Evolutionary conservation across 2,329 filamentous ascomycete species (phyloP), one percentile per base, ranked within the genome.

Genomic region (Pyricularia grisea): DNA sequence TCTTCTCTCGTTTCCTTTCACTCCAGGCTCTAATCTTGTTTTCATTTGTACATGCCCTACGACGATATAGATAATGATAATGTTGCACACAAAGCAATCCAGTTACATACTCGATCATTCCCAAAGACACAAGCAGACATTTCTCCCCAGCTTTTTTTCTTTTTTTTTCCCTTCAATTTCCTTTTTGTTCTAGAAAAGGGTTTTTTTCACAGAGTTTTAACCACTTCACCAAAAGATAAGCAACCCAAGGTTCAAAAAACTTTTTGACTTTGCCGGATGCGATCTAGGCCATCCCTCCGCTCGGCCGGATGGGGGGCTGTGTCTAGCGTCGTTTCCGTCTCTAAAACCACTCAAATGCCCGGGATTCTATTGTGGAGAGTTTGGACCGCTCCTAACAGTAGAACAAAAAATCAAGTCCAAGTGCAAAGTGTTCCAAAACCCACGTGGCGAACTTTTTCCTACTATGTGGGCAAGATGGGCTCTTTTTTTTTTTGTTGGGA

Each of bases 361-460:
- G 20, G 20, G 42, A 9, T 9, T 12, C 3, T 33, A 33, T 7
- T 55, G 20, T 55, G 17, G 42, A 55, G 42, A 55, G 42, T 55
- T 55, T 20, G 42, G 42, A 55, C 42, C 42, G 42, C 42, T 79
- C 30, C 6, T 7, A 31, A 31, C 2, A 27, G 27, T 27, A 27
- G 27, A 27, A 31, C 6, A 36, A 36, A 4, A 36, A 36, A 17
- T n/a, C 17, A 17, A 17, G 12, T 17, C 33, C 33, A 36, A 36
- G 33, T 36, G 14, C 33, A 36, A 12, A 36, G 10, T 36, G 33
- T 36, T 12, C 12, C 33, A 11, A 36, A 36, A 36, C 12, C 33
- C 33, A 36, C 33, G 33, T 36, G 33, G 14, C 1, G 33, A 9
- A 36, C 9, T 11, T 4, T 12, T 36, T 17, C 12, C 3, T 36